These are phyloP conservation scores for Asterophora lycoperdoides DNA, from an alignment of 768 basidiomycete genomes.

Conservation along the genomic window DNA sequence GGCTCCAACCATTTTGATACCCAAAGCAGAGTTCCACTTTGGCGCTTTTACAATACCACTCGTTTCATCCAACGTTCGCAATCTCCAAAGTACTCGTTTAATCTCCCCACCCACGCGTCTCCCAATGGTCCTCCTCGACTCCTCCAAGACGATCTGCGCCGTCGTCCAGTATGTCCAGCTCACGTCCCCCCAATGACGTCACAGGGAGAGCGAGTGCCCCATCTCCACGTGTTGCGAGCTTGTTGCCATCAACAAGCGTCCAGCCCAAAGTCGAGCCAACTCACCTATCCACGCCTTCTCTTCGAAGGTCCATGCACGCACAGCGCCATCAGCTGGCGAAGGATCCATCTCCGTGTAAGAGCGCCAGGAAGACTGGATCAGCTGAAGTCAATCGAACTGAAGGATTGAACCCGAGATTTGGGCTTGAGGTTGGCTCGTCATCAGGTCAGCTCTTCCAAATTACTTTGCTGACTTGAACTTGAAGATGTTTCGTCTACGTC, in stretches of 20 bases:
- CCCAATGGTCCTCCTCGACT: conserved; percentile 30
- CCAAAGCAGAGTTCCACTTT: conserved; percentile 60
- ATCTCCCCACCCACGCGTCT: conserved; percentile 29
- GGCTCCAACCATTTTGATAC: conserved; percentile 44
- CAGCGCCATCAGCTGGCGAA: conserved; percentile 27
- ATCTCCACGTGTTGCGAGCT: background rate
- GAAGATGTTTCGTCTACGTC: conserved; percentile 5
- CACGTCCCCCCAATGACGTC: background rate
- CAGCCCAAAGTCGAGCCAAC: background rate
- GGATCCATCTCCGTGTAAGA: conserved; percentile 37
- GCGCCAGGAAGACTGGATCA: conserved; percentile 4
- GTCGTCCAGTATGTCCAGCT: conserved; percentile 17
- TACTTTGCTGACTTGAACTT: background rate
- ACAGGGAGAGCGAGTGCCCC: background rate
- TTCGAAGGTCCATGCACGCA: conserved; percentile 32
- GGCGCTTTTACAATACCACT: conserved; percentile 58
- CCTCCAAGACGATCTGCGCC: conserved; percentile 32
- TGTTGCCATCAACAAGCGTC: background rate
- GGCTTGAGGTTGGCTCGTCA: conserved; percentile 21
- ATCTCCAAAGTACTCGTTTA: conserved; percentile 30
- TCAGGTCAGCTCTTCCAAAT: background rate
- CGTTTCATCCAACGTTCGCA: conserved; percentile 40
- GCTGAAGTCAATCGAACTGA: conserved; percentile 16
- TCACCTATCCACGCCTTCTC: conserved; percentile 29
- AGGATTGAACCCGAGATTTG: conserved; percentile 30